These are phyloP conservation scores for Coniferiporia weirii DNA, from an alignment of 1,284 basidiomycete species.

Conservation along the genomic window DNA sequence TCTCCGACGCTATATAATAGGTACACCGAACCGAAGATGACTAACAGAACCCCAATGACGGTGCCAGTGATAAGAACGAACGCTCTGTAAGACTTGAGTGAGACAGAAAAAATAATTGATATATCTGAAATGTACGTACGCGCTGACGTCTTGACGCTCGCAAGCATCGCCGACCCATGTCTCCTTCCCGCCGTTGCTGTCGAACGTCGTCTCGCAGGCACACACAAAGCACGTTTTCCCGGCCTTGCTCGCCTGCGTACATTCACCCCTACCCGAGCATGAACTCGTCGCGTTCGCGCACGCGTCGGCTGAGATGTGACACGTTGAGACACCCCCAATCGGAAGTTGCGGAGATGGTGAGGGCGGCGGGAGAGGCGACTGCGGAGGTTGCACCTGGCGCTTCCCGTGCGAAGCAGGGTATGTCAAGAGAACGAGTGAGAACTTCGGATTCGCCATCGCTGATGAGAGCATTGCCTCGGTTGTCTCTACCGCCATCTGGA, in stretches of 20 bases:
- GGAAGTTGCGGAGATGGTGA: slow-evolving; percentile 46
- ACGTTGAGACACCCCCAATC: slow-evolving; percentile 58
- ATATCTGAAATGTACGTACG: slow-evolving; percentile 39
- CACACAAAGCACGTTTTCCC: slow-evolving; percentile 72
- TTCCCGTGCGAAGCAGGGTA: slow-evolving; percentile 32
- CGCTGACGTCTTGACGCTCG: slow-evolving; percentile 72
- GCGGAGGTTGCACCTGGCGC: slow-evolving; percentile 37
- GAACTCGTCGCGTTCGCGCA: slow-evolving; percentile 58
- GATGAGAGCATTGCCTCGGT: slow-evolving; percentile 41
- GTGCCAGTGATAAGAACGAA: slow-evolving; percentile 72
- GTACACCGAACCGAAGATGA: slow-evolving; percentile 62
- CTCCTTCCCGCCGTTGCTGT: slow-evolving; percentile 46
- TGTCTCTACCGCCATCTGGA: slow-evolving; percentile 38
- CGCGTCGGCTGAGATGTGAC: slow-evolving; percentile 47
- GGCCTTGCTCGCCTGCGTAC: slow-evolving; percentile 52
- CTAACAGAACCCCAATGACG: slow-evolving; percentile 53
- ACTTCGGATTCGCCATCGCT: slow-evolving; percentile 33
- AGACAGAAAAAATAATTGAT: neutral
- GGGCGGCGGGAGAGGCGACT: slow-evolving; percentile 45
- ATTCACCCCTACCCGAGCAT: slow-evolving; percentile 69
- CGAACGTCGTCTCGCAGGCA: slow-evolving; percentile 51
- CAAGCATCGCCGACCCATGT: slow-evolving; percentile 71
- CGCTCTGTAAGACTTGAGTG: slow-evolving; percentile 38
- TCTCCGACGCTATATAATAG: slow-evolving; percentile 58
- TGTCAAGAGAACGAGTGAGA: slow-evolving; percentile 52